Base-by-base conservation (phyloP, 2,329 filamentous ascomycete genomes). In the Acephala macrosclerotiorum region DNA sequence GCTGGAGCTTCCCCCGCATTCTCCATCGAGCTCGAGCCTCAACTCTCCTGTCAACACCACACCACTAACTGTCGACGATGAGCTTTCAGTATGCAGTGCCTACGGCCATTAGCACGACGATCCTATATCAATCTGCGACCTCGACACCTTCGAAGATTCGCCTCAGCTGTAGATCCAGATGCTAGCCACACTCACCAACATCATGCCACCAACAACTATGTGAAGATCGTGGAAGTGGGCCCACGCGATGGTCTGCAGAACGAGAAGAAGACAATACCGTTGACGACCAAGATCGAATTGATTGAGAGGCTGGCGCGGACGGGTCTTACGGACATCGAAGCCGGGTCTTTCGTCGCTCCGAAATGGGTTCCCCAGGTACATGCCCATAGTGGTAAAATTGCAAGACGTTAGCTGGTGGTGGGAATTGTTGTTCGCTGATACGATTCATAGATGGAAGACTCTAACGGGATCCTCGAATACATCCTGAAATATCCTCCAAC, bases 191-290 rank as follows among this genome's bases (percentile, higher is more conserved):
- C 25, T 63, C 61, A 64, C 20, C 65, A 68, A 57, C 66, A 72
- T 58, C 69, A 71, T 64, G 51, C 70, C 60, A 65, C 64, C 26
- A 67, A 66, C 60, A 76, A 77, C 62, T 71, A 70, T 18, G 84
- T 88, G 67, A 85, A 83, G 78, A 89, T 96, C 45, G 89, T 96
- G 68, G 93, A 96, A 80, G 93, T 96, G 68, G 92, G 92, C 9
- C 92, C 93, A 38, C 85, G 93, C 70, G 93, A 96, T 81, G 93
- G 93, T n/a, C 80, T 96, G 61, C 93, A 97, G 77, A 96, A 96
- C 75, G 91, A 96, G 81, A 91, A 91, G 79, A 86, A 82, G 69
- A 83, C 83, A 33, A 90, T 96, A 69, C 82, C 91, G 0, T 81
- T 92, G 12, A 82, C 84, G 7, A 93, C 89, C 2, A 96, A 96